Percentiles rank a stretch among this genome's conserved stretches.
These are phyloP conservation scores for Verticillium dahliae DNA, from an alignment of 2,329 filamentous ascomycete species.

Conservation along the genomic window DNA sequence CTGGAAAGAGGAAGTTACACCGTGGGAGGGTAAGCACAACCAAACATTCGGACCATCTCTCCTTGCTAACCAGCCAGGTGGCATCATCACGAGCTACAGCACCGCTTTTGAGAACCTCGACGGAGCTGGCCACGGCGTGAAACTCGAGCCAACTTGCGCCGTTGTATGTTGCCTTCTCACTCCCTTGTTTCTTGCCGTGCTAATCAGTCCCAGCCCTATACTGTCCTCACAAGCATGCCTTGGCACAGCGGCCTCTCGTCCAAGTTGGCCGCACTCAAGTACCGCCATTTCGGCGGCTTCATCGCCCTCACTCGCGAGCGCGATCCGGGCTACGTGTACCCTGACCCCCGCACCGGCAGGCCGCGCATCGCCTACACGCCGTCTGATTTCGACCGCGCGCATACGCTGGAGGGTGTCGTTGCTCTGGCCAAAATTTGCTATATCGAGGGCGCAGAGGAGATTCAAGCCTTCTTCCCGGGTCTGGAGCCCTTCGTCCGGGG, in stretches of 20 bases:
- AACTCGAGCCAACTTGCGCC: conserved; percentile 74
- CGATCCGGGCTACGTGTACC: conserved; percentile 66
- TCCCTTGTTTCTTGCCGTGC: conserved; percentile 3
- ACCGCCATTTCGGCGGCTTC: conserved; percentile 63
- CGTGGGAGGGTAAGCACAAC: conserved; percentile 51
- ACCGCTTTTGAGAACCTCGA: conserved; percentile 77
- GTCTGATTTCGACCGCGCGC: conserved; percentile 64
- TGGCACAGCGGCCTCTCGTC: conserved; percentile 65
- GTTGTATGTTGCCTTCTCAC: conserved; percentile 31
- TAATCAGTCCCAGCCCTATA: conserved; percentile 46
- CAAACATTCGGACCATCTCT: not conserved
- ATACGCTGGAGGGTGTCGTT: conserved; percentile 65
- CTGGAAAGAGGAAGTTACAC: conserved; percentile 64
- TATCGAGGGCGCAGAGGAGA: conserved; percentile 72
- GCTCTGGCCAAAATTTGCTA: conserved; percentile 72
- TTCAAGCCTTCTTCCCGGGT: conserved; percentile 58
- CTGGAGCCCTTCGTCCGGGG: conserved; percentile 53
- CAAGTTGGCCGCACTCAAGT: conserved; percentile 64
- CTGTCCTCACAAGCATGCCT: conserved; percentile 54
- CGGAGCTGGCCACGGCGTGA: conserved; percentile 71
- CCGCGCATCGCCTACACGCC: conserved; percentile 64
- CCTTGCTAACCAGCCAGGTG: conserved; percentile 38
- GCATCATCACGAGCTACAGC: conserved; percentile 73
- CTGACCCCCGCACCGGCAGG: conserved; percentile 60
- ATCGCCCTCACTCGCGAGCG: conserved; percentile 72